Percentiles rank a stretch among this genome's conserved stretches.
phyloP scores from a whole-genome alignment of 352 stramenopile genomes.

The Pythium graminicola region DNA sequence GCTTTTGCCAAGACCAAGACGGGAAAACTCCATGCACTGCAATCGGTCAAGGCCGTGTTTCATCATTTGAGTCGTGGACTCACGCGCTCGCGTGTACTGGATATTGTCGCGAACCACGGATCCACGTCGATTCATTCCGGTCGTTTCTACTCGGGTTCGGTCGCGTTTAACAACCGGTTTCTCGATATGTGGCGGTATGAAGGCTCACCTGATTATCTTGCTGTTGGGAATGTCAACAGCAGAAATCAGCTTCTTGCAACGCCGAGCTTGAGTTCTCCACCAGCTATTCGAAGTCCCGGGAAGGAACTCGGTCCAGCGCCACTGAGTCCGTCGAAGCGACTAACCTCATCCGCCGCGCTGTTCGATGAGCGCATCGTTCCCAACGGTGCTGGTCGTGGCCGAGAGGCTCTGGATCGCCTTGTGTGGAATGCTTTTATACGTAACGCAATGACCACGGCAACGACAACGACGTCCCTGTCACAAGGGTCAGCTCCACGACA shows the following conservation, averaged over 20 bases:
- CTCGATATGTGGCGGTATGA: conserved; percentile 78
- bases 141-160: conserved; percentile 65
- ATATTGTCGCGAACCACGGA: conserved; percentile 63
- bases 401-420: conserved; percentile 50
- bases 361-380: conserved; percentile 41
- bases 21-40: conserved; percentile 33
- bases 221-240: conserved; percentile 18
- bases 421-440: conserved; percentile 42
- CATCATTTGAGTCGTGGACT: conserved; percentile 67
- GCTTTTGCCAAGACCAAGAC: conserved; percentile 40
- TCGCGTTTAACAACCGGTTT: conserved; percentile 76
- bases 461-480: neutral
- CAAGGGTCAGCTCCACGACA: neutral
- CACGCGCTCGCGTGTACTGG: conserved; percentile 50
- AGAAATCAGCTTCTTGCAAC: neutral
- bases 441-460: conserved; percentile 9
- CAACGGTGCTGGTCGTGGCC: conserved; percentile 37
- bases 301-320: too few species aligned
- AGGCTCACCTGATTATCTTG: conserved; percentile 70
- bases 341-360: conserved; percentile 28
- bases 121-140: conserved; percentile 56
- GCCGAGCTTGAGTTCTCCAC: neutral
- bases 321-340: conserved; percentile 17
- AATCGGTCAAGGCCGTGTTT: conserved; percentile 70
- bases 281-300: too few species aligned